Evolutionary conservation across 1,284 basidiomycete genomes (phyloP), one percentile per base, ranked within the genome.

Genomic region (Volvariella surrecta): DNA sequence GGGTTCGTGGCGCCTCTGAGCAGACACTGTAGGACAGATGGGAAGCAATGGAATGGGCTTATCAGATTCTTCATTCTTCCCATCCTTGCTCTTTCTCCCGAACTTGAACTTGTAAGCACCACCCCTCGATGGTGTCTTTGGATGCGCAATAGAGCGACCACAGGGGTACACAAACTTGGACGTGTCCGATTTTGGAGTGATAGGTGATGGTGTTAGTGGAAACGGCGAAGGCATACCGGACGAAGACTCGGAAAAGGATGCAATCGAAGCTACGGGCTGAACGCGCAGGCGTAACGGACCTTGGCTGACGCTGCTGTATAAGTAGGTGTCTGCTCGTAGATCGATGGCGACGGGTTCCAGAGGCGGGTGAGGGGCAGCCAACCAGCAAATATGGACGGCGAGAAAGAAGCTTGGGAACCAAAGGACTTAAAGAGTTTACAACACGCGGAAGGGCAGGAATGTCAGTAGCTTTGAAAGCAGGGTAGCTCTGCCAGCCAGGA

Each of bases 141-240:
- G 34, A 7, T 35, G 6, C n/a, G 34, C 34, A 4, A 35, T 52
- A 24, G 59, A 59, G 6, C 59, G 48, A 1, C 51, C 54, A 19
- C 45, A 49, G 37, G 58, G 58, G 40, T 52, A 58, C 18, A 60
- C 40, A 32, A 54, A 54, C 4, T 44, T 43, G 19, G 53, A 35
- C 15, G 50, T 43, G 21, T 32, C 39, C 39, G 7, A 11, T 11
- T 28, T 28, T 28, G 6, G 24, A 28, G 24, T n/a, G n/a, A n/a
- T n/a, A n/a, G n/a, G n/a, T n/a, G n/a, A n/a, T n/a, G n/a, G 24
- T 6, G 24, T 11, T 11, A 11, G 24, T 28, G 24, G 11, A 28
- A 11, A 28, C 11, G 24, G 24, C 24, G 24, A 28, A 28, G 24
- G 24, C 6, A 28, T 11, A 6, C 11, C 24, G 11, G 24, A 28